Conservation (phyloP, 2,329 filamentous ascomycete species). For the Emydomyces testavorans region DNA sequence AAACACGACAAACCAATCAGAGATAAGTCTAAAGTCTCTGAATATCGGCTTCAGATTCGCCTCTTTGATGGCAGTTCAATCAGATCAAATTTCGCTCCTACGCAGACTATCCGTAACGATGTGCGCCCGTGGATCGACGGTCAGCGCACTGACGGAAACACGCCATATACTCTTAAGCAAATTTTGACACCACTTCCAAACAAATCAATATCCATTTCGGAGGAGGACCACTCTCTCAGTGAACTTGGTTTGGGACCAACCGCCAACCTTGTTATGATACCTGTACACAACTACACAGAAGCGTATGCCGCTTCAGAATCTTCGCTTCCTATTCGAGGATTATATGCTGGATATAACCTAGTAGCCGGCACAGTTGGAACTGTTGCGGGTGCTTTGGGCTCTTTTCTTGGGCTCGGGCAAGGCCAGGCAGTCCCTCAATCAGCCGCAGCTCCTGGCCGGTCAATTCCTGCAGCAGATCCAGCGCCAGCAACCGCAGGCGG, state of each 20-base stretch:
- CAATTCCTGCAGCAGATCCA: background rate
- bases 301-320: constrained; percentile 41
- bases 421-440: constrained; percentile 12
- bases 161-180: constrained; percentile 73
- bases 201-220: constrained; percentile 58
- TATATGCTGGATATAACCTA: constrained; percentile 33
- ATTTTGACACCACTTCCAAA: constrained; percentile 69
- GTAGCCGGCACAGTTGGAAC: constrained; percentile 35
- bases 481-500: constrained; percentile 8
- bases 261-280: constrained; percentile 71
- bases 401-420: constrained; percentile 34
- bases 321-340: constrained; percentile 33
- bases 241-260: constrained; percentile 65
- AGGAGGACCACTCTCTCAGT: constrained; percentile 57
- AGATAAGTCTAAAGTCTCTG: constrained; percentile 18
- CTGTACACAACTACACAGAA: constrained; percentile 50
- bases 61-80: constrained; percentile 76
- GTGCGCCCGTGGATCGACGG: constrained; percentile 70
- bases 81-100: constrained; percentile 56
- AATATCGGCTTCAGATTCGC: constrained; percentile 61
- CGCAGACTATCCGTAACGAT: constrained; percentile 49
- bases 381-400: constrained; percentile 34
- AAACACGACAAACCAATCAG: constrained; percentile 8
- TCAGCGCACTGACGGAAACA: constrained; percentile 43
- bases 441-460: constrained; percentile 5